Evolutionary conservation across 2,329 filamentous ascomycete genomes (phyloP), one percentile per base, ranked within the genome.

Genomic region (Boeremia exigua): DNA sequence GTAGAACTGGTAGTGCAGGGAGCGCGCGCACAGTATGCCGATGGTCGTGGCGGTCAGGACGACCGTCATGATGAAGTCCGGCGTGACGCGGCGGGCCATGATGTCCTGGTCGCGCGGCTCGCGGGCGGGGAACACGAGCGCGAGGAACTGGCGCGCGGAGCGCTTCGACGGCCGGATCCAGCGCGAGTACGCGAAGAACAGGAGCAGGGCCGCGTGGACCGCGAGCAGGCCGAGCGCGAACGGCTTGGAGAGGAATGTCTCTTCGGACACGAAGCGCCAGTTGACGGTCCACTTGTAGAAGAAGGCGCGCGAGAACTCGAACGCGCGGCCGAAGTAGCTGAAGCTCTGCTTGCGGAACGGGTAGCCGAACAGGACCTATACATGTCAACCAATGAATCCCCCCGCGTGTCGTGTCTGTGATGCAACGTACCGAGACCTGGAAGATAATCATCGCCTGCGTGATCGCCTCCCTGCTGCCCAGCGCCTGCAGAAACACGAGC

Each of bases 261-360:
- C 85, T 76, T 97, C 92, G 14, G 90, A 88, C n/a, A 97, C 78
- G 73, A 98, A 98, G 49, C 93, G 87, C 95, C 95, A 99, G 76
- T 99, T 99, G 64, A 99, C 95, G 0, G 95, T 99, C 95, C 95
- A 99, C 77, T 94, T 92, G 81, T 94, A 98, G 67, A 96, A 83
- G 78, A 99, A 99, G 66, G 91, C 87, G 50, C 95, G 84, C 42
- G 90, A 92, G 55, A 99, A 83, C 78, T 99, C 92, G 72, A 99
- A 99, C 0, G 95, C 92, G 60, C 90, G 84, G 42, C 85, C 84
- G 15, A 96, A 72, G 73, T 99, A 99, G 27, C 88, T 90, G 56
- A 77, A 75, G 17, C 87, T 77, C 64, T 92, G 89, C 36, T 79
- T 79, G 46, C 78, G 74, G 77, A 97, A 98, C 0, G 92, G 92